Base-by-base conservation (phyloP, 192 early-diverging fungal genomes). In the Backusella macrospora region DNA sequence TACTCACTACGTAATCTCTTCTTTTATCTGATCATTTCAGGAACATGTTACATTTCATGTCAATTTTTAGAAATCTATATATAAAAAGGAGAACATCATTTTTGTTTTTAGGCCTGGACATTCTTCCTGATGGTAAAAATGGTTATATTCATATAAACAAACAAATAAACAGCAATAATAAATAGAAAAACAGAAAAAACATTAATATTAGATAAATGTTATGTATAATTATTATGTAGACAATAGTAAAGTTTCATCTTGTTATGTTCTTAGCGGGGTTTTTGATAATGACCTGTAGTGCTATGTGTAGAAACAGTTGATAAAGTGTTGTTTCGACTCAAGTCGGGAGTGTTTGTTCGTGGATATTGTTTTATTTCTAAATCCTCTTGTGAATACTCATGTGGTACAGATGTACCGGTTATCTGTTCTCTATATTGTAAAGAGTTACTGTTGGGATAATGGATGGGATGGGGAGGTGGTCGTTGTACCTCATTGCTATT, bases 1-100 rank as follows among this genome's bases (percentile, higher is more conserved):
- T n/a, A n/a, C n/a, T n/a, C n/a, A n/a, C n/a, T n/a, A n/a, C n/a
- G n/a, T n/a, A n/a, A n/a, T n/a, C n/a, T n/a, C n/a, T n/a, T n/a
- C n/a, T n/a, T n/a, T n/a, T n/a, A n/a, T n/a, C 14, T 70, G 72
- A 9, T 76, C 73, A 47, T 49, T 49, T 49, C 16, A 49, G 6
- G n/a, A 8, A 18, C 3, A 18, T 49, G 15, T 49, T 49, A 49
- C 48, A 49, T 49, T 49, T 49, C n/a, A 4, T 23, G 48, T 52
- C 9, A 5, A 21, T 52, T n/a, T 49, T n/a, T 49, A 49, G 47
- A n/a, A n/a, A n/a, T n/a, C 47, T 6, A n/a, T 6, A 49, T 0
- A 49, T 18, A 21, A 23, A 48, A 48, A 21, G 7, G 18, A 9
- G 5, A 49, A 7, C 48, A 18, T 49, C n/a, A n/a, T n/a, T n/a